These are phyloP conservation scores for Phyllosticta citriasiana DNA, from an alignment of 2,329 filamentous ascomycete genomes.

Conservation along the genomic window DNA sequence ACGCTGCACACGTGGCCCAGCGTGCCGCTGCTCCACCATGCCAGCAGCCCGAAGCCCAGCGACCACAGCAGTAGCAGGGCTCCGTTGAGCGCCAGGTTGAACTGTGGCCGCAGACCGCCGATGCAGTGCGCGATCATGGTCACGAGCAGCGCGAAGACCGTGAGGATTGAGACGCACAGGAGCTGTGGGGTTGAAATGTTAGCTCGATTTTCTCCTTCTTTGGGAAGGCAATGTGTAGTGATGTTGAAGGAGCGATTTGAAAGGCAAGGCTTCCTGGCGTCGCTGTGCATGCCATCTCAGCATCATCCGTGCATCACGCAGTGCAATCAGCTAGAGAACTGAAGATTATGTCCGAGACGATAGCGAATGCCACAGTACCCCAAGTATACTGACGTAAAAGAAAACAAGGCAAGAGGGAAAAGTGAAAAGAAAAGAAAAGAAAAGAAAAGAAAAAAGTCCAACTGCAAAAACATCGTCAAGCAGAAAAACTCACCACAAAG, in stretches of 20 bases:
- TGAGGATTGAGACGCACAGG: conserved; percentile 41
- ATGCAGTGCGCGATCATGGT: conserved; percentile 44
- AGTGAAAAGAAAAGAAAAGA: background rate
- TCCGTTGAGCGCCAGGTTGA: conserved; percentile 42
- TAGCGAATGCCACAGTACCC: no score
- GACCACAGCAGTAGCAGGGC: conserved; percentile 42
- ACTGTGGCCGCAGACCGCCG: conserved; percentile 41
- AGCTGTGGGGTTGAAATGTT: conserved; percentile 32
- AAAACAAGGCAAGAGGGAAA: background rate
- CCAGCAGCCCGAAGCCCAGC: conserved; percentile 41
- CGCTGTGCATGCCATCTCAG: no score
- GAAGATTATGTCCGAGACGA: no score
- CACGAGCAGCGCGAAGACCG: conserved; percentile 40
- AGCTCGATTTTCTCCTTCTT: background rate
- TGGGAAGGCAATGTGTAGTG: background rate
- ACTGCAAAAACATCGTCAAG: background rate
- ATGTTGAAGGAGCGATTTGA: background rate
- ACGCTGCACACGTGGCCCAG: conserved; percentile 41
- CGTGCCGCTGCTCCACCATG: conserved; percentile 45
- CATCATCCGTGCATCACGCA: no score
- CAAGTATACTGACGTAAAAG: background rate
- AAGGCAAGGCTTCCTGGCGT: no score
- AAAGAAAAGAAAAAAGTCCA: background rate
- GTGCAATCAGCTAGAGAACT: no score
- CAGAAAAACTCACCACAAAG: conserved; percentile 38